These are phyloP conservation scores for Athelia psychrophila DNA, from an alignment of 1,284 basidiomycete species.

Conservation along the genomic window DNA sequence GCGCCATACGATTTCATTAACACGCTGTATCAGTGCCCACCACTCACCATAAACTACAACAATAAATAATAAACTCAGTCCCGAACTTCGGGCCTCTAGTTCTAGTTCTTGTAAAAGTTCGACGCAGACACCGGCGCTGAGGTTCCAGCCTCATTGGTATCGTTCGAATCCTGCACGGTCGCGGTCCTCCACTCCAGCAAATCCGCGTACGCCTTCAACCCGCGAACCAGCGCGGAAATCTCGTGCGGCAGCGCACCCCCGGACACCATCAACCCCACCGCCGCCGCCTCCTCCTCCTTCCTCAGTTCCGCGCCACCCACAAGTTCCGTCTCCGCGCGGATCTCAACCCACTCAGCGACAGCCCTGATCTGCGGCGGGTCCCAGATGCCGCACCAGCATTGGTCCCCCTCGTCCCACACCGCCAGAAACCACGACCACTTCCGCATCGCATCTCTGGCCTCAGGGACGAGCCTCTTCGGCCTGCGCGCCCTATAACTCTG, in stretches of 20 bases:
- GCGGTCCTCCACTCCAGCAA: slow-evolving; percentile 45
- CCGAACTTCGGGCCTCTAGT: too few relatives aligned
- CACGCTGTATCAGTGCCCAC: too few relatives aligned
- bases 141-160: too few relatives aligned
- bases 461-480: slow-evolving; percentile 22
- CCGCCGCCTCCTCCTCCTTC: slow-evolving; percentile 9
- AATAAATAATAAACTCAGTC: too few relatives aligned
- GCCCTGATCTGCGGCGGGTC: slow-evolving; percentile 60
- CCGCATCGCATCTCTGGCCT: slow-evolving; percentile 44
- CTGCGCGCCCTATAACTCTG: slow-evolving; percentile 17
- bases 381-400: slow-evolving; percentile 71
- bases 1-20: too few relatives aligned
- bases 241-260: slow-evolving; percentile 21
- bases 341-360: slow-evolving; percentile 62
- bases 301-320: slow-evolving; percentile 37
- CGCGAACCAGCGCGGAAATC: slow-evolving; percentile 38
- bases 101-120: too few relatives aligned
- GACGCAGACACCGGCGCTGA: too few relatives aligned
- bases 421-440: slow-evolving; percentile 75
- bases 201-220: slow-evolving; percentile 46
- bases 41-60: too few relatives aligned
- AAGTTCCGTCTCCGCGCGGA: slow-evolving; percentile 23
- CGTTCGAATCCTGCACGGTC: slow-evolving; percentile 27
- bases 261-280: slow-evolving; percentile 10
- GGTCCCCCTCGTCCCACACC: slow-evolving; percentile 48